A percentile compares a stretch with the other conserved stretches of the same genome.
Conservation (phyloP, 2,329 filamentous ascomycete species). For the Stemphylium vesicarium region DNA sequence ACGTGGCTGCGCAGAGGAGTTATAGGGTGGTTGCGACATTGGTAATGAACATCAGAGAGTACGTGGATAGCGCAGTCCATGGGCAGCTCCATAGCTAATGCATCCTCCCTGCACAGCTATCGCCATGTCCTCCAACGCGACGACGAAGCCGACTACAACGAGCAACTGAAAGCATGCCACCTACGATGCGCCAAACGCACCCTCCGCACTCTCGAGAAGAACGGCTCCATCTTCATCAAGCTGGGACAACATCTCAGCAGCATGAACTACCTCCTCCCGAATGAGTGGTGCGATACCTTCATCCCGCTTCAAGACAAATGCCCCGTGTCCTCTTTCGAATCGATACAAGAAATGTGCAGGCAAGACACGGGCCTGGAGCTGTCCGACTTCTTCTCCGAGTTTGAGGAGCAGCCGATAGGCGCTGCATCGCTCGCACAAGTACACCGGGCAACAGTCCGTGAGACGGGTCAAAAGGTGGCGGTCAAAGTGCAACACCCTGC, state of each 20-base stretch:
- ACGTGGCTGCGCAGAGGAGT: slow-evolving; percentile 76
- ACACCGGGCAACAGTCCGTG: slow-evolving; percentile 82
- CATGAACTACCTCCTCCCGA: slow-evolving; percentile 90
- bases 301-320: slow-evolving; percentile 96
- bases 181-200: slow-evolving; percentile 91
- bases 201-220: slow-evolving; percentile 85
- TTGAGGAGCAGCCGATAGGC: slow-evolving; percentile 80
- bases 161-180: slow-evolving; percentile 81
- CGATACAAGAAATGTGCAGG: slow-evolving; percentile 84
- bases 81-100: slow-evolving; percentile 20
- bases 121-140: slow-evolving; percentile 78
- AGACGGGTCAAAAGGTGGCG: slow-evolving; percentile 83
- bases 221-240: slow-evolving; percentile 98
- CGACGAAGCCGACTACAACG: slow-evolving; percentile 69
- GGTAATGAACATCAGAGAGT: slow-evolving; percentile 89
- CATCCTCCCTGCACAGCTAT: slow-evolving; percentile 66
- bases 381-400: slow-evolving; percentile 84
- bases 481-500: slow-evolving; percentile 96
- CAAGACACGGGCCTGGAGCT: slow-evolving; percentile 81
- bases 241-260: slow-evolving; percentile 94
- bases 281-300: slow-evolving; percentile 95
- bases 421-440: slow-evolving; percentile 95
- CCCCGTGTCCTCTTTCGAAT: slow-evolving; percentile 86
- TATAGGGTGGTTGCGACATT: slow-evolving; percentile 78
- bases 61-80: slow-evolving; percentile 42